Conservation (phyloP, 768 basidiomycete species). For the Suillus tomentosus region DNA sequence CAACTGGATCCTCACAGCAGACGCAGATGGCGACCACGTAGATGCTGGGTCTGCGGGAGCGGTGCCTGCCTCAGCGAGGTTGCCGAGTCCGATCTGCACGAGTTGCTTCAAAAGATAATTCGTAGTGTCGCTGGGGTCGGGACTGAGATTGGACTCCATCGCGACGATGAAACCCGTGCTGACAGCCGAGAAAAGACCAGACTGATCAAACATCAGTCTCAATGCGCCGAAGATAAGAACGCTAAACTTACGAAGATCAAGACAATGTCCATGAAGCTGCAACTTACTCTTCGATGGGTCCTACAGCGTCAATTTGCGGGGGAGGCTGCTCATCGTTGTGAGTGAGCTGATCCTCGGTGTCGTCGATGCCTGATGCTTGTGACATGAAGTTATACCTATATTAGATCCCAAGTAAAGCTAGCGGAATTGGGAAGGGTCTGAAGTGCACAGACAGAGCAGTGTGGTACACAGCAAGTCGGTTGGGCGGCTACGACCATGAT, state of each 20-base stretch:
- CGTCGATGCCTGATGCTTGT: neutral
- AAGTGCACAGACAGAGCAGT: neutral
- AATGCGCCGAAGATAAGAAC: neutral
- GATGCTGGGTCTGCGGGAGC: neutral
- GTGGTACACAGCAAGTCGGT: neutral
- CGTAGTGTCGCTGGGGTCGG: slow-evolving; percentile 18
- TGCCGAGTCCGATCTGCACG: slow-evolving; percentile 8
- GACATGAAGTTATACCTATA: neutral
- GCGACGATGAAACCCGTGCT: slow-evolving; percentile 15
- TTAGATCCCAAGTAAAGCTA: neutral
- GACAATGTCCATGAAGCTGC: slow-evolving; percentile 17
- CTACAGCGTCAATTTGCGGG: neutral
- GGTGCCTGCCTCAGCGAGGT: slow-evolving; percentile 10
- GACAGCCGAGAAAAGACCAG: slow-evolving; percentile 20
- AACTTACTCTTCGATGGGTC: neutral
- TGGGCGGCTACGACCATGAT: neutral
- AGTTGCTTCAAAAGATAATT: slow-evolving; percentile 15
- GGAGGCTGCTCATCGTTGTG: neutral
- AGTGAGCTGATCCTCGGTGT: neutral
- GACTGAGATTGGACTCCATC: slow-evolving; percentile 13
- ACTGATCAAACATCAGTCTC: slow-evolving; percentile 5
- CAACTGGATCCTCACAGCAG: neutral
- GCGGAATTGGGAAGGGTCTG: neutral
- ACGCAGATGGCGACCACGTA: neutral
- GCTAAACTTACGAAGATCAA: slow-evolving; percentile 23